Evolutionary conservation across 176 grass and related monocot genomes (phyloP), one percentile per base, ranked within the genome.

Genomic region (Oryza punctata): DNA sequence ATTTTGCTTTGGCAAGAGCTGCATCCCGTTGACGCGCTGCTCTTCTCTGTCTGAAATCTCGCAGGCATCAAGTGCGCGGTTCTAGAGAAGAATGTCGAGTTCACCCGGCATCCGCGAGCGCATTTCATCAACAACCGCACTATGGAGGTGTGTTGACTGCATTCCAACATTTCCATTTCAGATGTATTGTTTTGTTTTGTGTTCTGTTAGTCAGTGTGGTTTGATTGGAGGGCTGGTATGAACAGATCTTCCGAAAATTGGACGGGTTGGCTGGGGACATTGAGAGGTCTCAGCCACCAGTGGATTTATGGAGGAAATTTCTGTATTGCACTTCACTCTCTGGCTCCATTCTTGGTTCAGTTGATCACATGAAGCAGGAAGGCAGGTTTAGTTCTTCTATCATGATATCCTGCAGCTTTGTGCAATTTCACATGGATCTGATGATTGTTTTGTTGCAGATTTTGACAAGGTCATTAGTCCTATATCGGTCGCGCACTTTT

Each of bases 111-210:
- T 47, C 96, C 96, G 0, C 87, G 94, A 37, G 96, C 93, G 1
- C 96, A 99, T 83, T 99, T 96, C 66, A 96, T 99, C 77, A 99
- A 99, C 82, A 99, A 99, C 64, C 91, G 96, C 63, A 90, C 91
- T 1, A 99, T 99, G 96, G 96, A 99, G 93, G 93, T 95, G 87
- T 44, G 52, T 89, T 76, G 71, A 21, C 60, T 70, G 27, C 64
- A 29, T 37, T 40, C 16, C 6, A 19, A 3, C 86, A 21, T 73
- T 33, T 23, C 11, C 7, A 65, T 15, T 65, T 67, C 16, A 40
- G 77, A 45, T 35, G 12, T 15, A 33, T 61, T n/a, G n/a, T n/a
- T n/a, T 21, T 21, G 43, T 40, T 38, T 41, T 32, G 12, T 65
- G 65, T n/a, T 69, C 64, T 70, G 16, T 54, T 19, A 6, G 18